phyloP scores from a whole-genome alignment of 2,329 filamentous ascomycete genomes.

The Sporothrix pseudoabietina region DNA sequence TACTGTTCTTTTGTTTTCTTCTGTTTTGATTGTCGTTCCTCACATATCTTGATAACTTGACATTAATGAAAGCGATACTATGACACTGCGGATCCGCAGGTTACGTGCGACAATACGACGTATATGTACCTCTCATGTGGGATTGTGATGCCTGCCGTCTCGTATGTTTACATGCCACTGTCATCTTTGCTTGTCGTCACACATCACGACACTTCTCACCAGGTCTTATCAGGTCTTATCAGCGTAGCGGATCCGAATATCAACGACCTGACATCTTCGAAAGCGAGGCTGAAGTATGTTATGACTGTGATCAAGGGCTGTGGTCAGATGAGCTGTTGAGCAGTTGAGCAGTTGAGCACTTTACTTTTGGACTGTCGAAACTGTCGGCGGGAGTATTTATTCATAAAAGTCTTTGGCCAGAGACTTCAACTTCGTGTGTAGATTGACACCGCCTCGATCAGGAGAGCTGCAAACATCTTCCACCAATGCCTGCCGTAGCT shows the following conservation, averaged over 20 bases:
- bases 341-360: no score
- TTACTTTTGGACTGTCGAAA: no score
- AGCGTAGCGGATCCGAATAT: background rate
- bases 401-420: background rate
- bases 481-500: background rate
- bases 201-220: background rate
- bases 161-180: constrained; percentile 3
- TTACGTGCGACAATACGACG: background rate
- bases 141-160: background rate
- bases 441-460: background rate
- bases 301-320: background rate
- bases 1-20: background rate
- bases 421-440: background rate
- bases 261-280: background rate
- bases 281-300: background rate
- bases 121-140: background rate
- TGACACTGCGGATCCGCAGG: background rate
- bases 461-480: background rate
- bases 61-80: background rate
- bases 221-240: background rate
- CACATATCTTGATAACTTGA: background rate
- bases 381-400: background rate
- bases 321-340: background rate
- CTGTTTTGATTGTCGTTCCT: background rate
- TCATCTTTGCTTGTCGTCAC: background rate